A percentile compares a stretch with the other conserved stretches of the same genome.
These are phyloP conservation scores for Candida ponderosae DNA, from an alignment of 805 yeast genomes.

Conservation along the genomic window DNA sequence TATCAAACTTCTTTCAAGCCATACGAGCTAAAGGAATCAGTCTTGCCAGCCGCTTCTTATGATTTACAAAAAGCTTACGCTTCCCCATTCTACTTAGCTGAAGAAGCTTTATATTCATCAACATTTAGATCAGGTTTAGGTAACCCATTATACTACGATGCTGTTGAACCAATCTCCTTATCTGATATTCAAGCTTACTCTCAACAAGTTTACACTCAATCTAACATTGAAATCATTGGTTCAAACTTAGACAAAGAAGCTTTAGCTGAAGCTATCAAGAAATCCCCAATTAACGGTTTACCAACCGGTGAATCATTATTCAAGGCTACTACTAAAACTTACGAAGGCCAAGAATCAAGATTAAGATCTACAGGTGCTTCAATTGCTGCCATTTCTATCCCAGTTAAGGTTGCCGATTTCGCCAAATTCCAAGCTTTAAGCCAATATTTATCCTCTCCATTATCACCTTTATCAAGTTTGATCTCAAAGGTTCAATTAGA, in stretches of 20 bases:
- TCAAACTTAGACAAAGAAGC: constrained; percentile 69
- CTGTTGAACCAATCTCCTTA: constrained; percentile 44
- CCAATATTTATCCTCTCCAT: constrained; percentile 53
- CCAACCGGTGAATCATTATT: constrained; percentile 51
- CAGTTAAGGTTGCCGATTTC: constrained; percentile 56
- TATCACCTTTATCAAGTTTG: constrained; percentile 46
- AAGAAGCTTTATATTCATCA: constrained; percentile 70
- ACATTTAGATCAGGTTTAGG: constrained; percentile 89
- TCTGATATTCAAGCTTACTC: constrained; percentile 68
- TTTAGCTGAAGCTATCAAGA: constrained; percentile 56
- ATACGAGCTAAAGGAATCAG: constrained; percentile 79
- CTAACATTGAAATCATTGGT: constrained; percentile 65
- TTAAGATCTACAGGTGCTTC: constrained; percentile 56
- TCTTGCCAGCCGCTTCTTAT: constrained; percentile 65
- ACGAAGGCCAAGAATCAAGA: constrained; percentile 63
- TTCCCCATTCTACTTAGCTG: constrained; percentile 50
- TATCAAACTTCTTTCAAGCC: constrained; percentile 68
- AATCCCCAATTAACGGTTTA: constrained; percentile 56
- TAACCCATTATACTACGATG: constrained; percentile 70
- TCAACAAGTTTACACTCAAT: constrained; percentile 54
- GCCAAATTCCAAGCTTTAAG: constrained; percentile 66
- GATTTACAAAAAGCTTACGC: constrained; percentile 48
- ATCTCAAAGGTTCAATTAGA: constrained; percentile 45
- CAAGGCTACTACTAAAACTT: constrained; percentile 30
- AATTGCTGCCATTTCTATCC: constrained; percentile 75